phyloP scores from a whole-genome alignment of 1,139 yeast species.

The Blastobotrys apis region DNA sequence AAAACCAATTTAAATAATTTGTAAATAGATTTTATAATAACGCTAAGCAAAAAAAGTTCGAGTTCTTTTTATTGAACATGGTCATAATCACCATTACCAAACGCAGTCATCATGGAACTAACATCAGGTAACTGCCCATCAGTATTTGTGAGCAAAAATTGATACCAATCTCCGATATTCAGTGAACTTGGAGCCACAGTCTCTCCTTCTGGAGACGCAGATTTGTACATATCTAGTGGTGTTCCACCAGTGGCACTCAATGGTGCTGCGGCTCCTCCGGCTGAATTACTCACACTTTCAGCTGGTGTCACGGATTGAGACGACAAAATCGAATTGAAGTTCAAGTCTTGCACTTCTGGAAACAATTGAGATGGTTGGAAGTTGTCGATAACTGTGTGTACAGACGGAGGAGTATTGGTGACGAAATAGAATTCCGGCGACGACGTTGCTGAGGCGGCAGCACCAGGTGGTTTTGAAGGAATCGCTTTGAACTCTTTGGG shows the following conservation, averaged over 20 bases:
- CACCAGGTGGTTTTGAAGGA: neutral
- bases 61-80: neutral
- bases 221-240: neutral
- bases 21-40: neutral
- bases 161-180: conserved; percentile 40
- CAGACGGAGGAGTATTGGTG: conserved; percentile 34
- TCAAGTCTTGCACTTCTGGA: conserved; percentile 28
- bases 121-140: conserved; percentile 11
- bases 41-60: neutral
- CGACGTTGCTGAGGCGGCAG: neutral
- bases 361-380: conserved; percentile 40
- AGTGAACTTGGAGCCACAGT: conserved; percentile 32
- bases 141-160: conserved; percentile 30
- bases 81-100: neutral
- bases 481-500: neutral
- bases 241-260: neutral
- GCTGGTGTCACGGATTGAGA: conserved; percentile 5
- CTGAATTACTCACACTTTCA: neutral
- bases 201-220: neutral
- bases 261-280: neutral
- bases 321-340: neutral
- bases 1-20: neutral
- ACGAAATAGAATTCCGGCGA: conserved; percentile 35
- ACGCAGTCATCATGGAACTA: conserved; percentile 8
- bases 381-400: conserved; percentile 27